Conservation (phyloP, 805 yeast genomes). For the Debaryomyces castellii region DNA sequence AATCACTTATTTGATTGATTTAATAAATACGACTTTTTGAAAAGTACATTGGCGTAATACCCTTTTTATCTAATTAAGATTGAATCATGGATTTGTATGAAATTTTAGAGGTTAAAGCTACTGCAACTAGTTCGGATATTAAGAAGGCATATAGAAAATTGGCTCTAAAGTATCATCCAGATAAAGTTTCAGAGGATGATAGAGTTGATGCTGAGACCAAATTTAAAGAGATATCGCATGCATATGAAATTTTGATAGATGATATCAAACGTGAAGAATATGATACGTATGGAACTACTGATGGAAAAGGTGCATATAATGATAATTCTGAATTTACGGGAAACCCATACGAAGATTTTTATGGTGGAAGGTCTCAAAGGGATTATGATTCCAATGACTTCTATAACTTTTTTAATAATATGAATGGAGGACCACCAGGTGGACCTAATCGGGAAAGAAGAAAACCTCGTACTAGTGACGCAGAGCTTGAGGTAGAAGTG, state of each 20-base stretch:
- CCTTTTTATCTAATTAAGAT: neutral
- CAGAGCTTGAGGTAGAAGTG: constrained; percentile 61
- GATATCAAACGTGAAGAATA: constrained; percentile 59
- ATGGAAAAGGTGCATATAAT: constrained; percentile 22
- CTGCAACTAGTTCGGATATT: constrained; percentile 71
- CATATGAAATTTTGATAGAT: constrained; percentile 80
- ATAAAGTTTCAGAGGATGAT: constrained; percentile 70
- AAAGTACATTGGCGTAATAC: no score
- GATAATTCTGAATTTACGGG: constrained; percentile 24
- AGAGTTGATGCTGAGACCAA: constrained; percentile 70
- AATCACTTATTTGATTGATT: no score
- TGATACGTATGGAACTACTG: constrained; percentile 53
- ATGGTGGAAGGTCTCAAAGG: constrained; percentile 33
- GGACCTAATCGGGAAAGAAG: constrained; percentile 14
- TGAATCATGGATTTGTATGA: constrained; percentile 47
- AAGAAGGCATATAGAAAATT: constrained; percentile 81
- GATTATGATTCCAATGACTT: constrained; percentile 74
- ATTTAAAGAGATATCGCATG: constrained; percentile 83
- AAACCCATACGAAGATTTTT: constrained; percentile 36
- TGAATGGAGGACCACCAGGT: constrained; percentile 23
- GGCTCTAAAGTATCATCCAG: constrained; percentile 87
- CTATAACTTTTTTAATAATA: constrained; percentile 60
- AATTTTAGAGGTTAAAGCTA: constrained; percentile 63
- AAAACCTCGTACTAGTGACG: constrained; percentile 59
- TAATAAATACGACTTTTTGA: no score